phyloP scores from a whole-genome alignment of 257 asterid genomes.

The Ligustrum vulgare region DNA sequence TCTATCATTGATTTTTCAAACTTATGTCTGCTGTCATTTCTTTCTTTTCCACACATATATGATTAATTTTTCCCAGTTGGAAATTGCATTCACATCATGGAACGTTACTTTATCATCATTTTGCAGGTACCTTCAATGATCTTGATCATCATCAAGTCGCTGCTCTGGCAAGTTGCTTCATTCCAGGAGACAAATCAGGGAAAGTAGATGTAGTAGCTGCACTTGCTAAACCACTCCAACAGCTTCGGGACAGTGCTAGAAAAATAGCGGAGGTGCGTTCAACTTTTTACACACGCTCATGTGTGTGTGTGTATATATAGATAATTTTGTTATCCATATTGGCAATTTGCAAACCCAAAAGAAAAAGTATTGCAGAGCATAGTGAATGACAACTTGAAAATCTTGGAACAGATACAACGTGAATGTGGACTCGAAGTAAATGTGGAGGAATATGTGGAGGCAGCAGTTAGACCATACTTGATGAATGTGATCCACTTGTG shows the following conservation, averaged over 20 bases:
- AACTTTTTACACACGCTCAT: slow-evolving; percentile 7
- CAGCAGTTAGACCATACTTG: slow-evolving; percentile 79
- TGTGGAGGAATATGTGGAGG: slow-evolving; percentile 95
- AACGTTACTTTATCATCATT: slow-evolving; percentile 1
- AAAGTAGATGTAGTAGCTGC: slow-evolving; percentile 86
- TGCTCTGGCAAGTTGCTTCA: slow-evolving; percentile 90
- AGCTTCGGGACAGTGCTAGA: slow-evolving; percentile 94
- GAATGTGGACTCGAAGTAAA: slow-evolving; percentile 93
- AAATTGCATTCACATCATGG: not conserved
- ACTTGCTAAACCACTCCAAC: slow-evolving; percentile 89
- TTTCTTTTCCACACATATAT: not conserved
- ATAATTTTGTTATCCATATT: slow-evolving; percentile 7
- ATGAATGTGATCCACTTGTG: slow-evolving; percentile 98
- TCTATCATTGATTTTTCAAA: slow-evolving; percentile 10
- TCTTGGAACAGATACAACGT: slow-evolving; percentile 77
- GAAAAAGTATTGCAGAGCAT: not conserved
- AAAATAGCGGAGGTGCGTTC: slow-evolving; percentile 82
- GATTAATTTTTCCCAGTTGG: slow-evolving; percentile 1
- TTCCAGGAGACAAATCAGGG: slow-evolving; percentile 80
- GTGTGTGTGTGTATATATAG: not conserved
- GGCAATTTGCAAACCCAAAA: not conserved
- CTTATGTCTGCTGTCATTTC: not conserved
- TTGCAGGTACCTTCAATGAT: slow-evolving; percentile 87
- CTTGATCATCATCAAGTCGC: slow-evolving; percentile 96
- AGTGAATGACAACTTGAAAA: slow-evolving; percentile 16